Evolutionary conservation across 768 basidiomycete genomes (phyloP), one percentile per base, ranked within the genome.

Genomic region (Amanita jacksonii): DNA sequence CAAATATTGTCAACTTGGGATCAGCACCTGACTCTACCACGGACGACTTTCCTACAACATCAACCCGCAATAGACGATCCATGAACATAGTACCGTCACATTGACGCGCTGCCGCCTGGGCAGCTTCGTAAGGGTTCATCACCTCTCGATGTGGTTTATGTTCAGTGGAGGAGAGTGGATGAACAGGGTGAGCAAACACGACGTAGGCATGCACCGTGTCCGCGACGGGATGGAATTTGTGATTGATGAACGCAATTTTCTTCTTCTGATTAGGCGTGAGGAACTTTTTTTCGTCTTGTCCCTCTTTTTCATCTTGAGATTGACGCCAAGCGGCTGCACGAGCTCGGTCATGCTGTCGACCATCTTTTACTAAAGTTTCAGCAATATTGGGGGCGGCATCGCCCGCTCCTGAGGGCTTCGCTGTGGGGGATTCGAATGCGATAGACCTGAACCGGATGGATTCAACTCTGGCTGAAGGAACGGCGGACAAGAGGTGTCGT

Each of bases 391-490:
- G 51, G n/a, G n/a, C n/a, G 60, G 37, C 55, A 54, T 41, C 28
- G 28, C 59, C 58, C 15, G 59, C 56, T 20, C 62, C 62, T 18
- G 72, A 64, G 35, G 62, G 43, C 1, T 44, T 70, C 13, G 81
- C 67, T 50, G 89, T 89, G 8, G 94, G 88, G 0, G 72, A 72
- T 50, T 86, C 79, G 68, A 97, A 97, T 1, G 92, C 82, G 39
- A 96, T 74, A 12, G 92, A 96, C 41, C 94, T 88, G 70, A 94
- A 96, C 33, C 94, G 88, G 19, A 79, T 74, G 4, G 91, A 92
- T 56, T 98, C 94, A 50, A 96, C 82, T 66, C 85, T 89, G 41
- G 87, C 79, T 0, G 70, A 62, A 3, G 86, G 80, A 10, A 87
- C 70, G 49, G 76, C 72, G 1, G 81, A 64, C 18, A 90, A 68